Percentiles rank a stretch among this genome's conserved stretches.
Conservation (phyloP, 495 filamentous ascomycete genomes). For the Pyronema omphalodes region DNA sequence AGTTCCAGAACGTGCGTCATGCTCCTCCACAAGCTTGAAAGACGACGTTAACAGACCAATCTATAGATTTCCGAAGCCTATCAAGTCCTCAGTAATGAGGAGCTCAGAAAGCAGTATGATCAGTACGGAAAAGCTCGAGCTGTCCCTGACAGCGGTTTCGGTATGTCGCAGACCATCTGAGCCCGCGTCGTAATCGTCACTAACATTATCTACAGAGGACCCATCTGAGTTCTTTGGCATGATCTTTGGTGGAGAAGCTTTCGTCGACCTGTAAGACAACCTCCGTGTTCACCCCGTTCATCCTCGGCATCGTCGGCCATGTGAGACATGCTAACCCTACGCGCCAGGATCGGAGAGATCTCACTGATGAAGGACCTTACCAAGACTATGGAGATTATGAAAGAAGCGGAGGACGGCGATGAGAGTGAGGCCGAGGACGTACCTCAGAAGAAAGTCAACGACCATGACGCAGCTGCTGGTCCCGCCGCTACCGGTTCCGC, state of each 20-base stretch:
- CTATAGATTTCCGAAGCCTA: constrained; percentile 82
- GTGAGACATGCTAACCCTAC: constrained; percentile 6
- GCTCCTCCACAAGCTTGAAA: not conserved
- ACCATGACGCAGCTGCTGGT: constrained; percentile 25
- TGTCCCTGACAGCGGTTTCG: constrained; percentile 73
- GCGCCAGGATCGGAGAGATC: constrained; percentile 55
- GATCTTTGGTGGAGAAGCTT: constrained; percentile 96
- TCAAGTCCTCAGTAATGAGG: constrained; percentile 77
- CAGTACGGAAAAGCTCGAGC: constrained; percentile 90
- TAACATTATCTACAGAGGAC: constrained; percentile 41
- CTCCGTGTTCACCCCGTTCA: not conserved
- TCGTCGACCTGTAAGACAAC: constrained; percentile 44
- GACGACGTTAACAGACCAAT: not conserved
- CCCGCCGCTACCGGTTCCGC: constrained; percentile 16
- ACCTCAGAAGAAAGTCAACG: constrained; percentile 32
- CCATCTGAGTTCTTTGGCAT: constrained; percentile 95
- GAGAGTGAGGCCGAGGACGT: constrained; percentile 29
- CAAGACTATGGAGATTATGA: constrained; percentile 76
- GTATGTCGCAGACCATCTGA: constrained; percentile 26
- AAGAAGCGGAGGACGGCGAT: constrained; percentile 48
- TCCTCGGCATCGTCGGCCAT: not conserved
- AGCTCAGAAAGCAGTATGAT: constrained; percentile 81
- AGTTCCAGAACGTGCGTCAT: constrained; percentile 59
- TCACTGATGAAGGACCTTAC: constrained; percentile 83
- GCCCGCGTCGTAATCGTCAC: too few species aligned